These are phyloP conservation scores for Ziziphus jujuba DNA, from an alignment of 306 rosid genomes.

Conservation along the genomic window DNA sequence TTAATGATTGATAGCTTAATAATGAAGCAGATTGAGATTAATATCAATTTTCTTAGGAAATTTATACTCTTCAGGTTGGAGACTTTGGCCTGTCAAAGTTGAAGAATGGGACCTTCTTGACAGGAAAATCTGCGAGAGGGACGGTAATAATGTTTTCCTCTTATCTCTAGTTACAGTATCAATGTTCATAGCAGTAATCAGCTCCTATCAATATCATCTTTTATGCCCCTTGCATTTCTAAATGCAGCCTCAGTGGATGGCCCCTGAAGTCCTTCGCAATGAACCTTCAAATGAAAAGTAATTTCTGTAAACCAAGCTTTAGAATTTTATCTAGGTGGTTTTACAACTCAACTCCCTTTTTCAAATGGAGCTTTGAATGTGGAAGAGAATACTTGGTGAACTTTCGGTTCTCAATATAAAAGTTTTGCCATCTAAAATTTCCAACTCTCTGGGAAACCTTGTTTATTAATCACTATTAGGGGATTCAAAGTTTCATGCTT, in stretches of 20 bases:
- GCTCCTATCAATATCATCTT: not conserved
- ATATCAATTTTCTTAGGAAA: constrained; percentile 6
- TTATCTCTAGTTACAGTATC: not conserved
- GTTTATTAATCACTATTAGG: no score
- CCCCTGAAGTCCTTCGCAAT: constrained; percentile 76
- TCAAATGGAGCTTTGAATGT: no score
- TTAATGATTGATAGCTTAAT: constrained; percentile 6
- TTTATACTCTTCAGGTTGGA: constrained; percentile 54
- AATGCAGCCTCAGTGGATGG: constrained; percentile 88
- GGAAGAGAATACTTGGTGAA: no score
- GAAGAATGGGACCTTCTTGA: constrained; percentile 62
- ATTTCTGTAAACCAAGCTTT: constrained; percentile 25
- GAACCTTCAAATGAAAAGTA: constrained; percentile 84
- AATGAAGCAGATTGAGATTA: constrained; percentile 12
- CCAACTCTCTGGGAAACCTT: no score
- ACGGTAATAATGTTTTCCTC: constrained; percentile 45
- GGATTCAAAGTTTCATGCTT: no score
- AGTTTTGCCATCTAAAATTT: no score
- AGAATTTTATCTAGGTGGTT: not conserved
- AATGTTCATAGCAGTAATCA: not conserved
- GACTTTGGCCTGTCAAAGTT: constrained; percentile 77
- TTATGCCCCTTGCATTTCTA: constrained; percentile 1
- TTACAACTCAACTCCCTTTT: not conserved
- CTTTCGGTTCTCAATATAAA: no score
- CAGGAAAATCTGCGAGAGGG: constrained; percentile 70